Evolutionary conservation across 345 rosid species (phyloP), one percentile per base, ranked within the genome.

Genomic region (Eucalyptus coolabah): DNA sequence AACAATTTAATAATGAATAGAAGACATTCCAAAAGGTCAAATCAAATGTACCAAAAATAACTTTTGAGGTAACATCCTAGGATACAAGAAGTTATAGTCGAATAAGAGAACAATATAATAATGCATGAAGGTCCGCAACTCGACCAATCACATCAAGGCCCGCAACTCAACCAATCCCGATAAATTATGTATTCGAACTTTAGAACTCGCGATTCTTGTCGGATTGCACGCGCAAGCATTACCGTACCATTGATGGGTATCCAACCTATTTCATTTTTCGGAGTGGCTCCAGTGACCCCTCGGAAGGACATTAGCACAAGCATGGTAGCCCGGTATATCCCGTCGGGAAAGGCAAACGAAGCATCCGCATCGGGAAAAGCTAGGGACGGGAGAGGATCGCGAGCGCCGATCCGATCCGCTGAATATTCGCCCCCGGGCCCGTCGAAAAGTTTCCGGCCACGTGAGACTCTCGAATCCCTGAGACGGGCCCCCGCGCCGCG

Each of bases 31-130:
- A 23, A 0, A 4, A 9, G 4, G 0, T 4, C 6, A 0, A 56
- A 56, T 23, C 13, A 56, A 56, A 56, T 2, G 12, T 24, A 56
- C 6, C 6, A 0, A 4, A 23, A 56, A 2, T 56, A 56, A 56
- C 60, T 56, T 56, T 23, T 56, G 28, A 56, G 23, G 12, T 9
- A 8, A 23, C 26, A 21, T 54, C 60, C 1, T 23, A 54, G 2
- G 60, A 23, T 54, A 54, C 14, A 60, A 60, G 11, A 12, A 0
- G 0, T 24, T 26, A 0, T 12, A 11, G 7, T 26, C 15, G 0
- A 60, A 60, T 60, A 60, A 26, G 7, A 51, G 23, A 51, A 18
- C 4, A 51, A 51, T 53, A 51, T 51, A 0, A 51, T 51, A 51
- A 51, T 18, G 4, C 56, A 7, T 4, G 1, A 17, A 18, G 53